Base-by-base conservation (phyloP, 441 rosid species). In the Geranium incanum region DNA sequence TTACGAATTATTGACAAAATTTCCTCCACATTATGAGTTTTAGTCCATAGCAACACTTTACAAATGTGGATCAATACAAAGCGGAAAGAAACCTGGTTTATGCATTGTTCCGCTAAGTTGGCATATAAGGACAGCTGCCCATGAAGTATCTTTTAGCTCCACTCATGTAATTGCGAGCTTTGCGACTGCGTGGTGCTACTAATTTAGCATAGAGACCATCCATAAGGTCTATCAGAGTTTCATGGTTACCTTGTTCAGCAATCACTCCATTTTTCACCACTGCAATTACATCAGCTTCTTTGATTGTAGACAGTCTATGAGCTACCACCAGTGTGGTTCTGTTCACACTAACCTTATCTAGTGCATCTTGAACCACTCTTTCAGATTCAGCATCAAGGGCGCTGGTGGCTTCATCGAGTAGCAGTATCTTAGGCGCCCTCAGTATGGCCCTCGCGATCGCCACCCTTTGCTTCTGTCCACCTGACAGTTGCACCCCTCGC, bases 391-490 rank as follows among this genome's bases (percentile, higher is more conserved):
- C 88, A 36, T 91, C 96, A 0, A 88, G 79, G 0, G 98, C 90
- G 66, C 98, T 91, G 0, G 86, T 89, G 36, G 94, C 97, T 72
- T 93, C 96, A 36, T 88, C 88, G 1, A 86, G 72, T 0, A 88
- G 81, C 63, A 89, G 64, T 74, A 88, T 79, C 68, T 80, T 89
- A 0, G 91, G 94, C 41, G 74, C 83, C 67, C 85, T 93, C 0
- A 84, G 80, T 0, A 93, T 84, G 0, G 98, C 97, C 2, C 96
- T 82, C 0, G 91, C 91, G 48, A 89, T 88, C 6, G 89, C 98
- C 68, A 91, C 85, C 66, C 91, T 68, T 71, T 93, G 89, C 78
- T 91, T 93, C 69, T 91, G 96, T 3, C 97, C 86, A 0, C 96
- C 89, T 0, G 94, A 89, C 74, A 89, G 7, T 6, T 90, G 95